Conservation (phyloP, 2,329 filamentous ascomycete genomes). For the Penicillium capsulatum region DNA sequence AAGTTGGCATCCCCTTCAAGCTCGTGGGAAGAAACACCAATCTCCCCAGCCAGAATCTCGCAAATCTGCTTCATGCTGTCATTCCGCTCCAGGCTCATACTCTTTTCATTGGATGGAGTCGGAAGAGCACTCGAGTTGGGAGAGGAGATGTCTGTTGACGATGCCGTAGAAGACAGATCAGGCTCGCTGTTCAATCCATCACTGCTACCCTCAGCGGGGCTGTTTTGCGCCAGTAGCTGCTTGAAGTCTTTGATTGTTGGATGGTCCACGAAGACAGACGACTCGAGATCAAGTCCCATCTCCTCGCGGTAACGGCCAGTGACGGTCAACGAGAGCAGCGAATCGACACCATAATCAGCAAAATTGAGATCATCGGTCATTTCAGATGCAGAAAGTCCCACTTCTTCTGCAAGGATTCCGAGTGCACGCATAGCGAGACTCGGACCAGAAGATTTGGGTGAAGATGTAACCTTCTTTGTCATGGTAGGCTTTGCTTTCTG, state of each 20-base stretch:
- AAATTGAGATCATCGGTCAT: constrained; percentile 58
- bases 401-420: constrained; percentile 43
- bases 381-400: constrained; percentile 55
- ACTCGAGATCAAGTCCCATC: constrained; percentile 56
- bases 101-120: constrained; percentile 28
- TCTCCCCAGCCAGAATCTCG: constrained; percentile 43
- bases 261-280: constrained; percentile 57
- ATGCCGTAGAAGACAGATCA: constrained; percentile 28
- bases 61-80: constrained; percentile 40
- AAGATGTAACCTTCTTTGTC: constrained; percentile 22
- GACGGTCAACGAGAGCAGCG: constrained; percentile 58
- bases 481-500: constrained; percentile 27
- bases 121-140: constrained; percentile 33
- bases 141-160: constrained; percentile 33
- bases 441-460: constrained; percentile 28
- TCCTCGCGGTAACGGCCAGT: constrained; percentile 61
- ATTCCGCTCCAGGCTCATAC: constrained; percentile 21
- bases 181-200: constrained; percentile 29
- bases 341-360: constrained; percentile 60
- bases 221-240: constrained; percentile 46
- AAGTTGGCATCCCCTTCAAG: constrained; percentile 40
- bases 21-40: constrained; percentile 41
- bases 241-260: constrained; percentile 59
- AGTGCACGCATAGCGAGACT: constrained; percentile 35
- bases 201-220: constrained; percentile 29